Percentiles rank a stretch among this genome's conserved stretches.
phyloP scores from a whole-genome alignment of 306 rosid species.

The Crataegus laevigata region DNA sequence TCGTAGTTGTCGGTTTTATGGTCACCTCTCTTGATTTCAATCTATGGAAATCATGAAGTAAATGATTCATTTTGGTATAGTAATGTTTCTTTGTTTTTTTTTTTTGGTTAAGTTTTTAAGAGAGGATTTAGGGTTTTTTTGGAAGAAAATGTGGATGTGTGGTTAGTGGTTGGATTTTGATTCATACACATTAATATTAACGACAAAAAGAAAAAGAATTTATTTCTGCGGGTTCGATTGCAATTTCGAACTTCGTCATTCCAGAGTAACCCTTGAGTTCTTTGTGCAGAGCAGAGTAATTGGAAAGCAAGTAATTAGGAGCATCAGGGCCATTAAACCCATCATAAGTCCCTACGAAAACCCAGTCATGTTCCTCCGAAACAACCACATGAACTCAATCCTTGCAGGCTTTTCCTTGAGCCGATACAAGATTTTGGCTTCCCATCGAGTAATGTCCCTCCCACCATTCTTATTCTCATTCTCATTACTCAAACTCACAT shows the following conservation, averaged over 20 bases:
- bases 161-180: neutral
- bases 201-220: neutral
- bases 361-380: slow-evolving; percentile 71
- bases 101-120: neutral
- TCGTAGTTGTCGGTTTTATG: neutral
- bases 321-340: slow-evolving; percentile 96
- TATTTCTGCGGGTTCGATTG: neutral
- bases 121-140: neutral
- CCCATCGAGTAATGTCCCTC: slow-evolving; percentile 19
- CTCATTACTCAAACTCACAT: slow-evolving; percentile 6
- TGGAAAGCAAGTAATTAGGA: slow-evolving; percentile 58
- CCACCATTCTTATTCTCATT: slow-evolving; percentile 12
- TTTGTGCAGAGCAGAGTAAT: slow-evolving; percentile 40
- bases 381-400: slow-evolving; percentile 74
- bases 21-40: neutral
- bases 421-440: slow-evolving; percentile 53
- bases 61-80: neutral
- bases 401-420: slow-evolving; percentile 81
- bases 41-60: neutral
- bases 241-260: slow-evolving; percentile 14
- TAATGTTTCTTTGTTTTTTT: neutral
- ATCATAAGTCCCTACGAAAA: slow-evolving; percentile 75
- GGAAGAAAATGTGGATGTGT: neutral
- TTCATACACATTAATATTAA: slow-evolving; percentile 6
- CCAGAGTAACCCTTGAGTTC: slow-evolving; percentile 51